These are phyloP conservation scores for Eucalyptus decipiens DNA, from an alignment of 345 rosid genomes.

Conservation along the genomic window DNA sequence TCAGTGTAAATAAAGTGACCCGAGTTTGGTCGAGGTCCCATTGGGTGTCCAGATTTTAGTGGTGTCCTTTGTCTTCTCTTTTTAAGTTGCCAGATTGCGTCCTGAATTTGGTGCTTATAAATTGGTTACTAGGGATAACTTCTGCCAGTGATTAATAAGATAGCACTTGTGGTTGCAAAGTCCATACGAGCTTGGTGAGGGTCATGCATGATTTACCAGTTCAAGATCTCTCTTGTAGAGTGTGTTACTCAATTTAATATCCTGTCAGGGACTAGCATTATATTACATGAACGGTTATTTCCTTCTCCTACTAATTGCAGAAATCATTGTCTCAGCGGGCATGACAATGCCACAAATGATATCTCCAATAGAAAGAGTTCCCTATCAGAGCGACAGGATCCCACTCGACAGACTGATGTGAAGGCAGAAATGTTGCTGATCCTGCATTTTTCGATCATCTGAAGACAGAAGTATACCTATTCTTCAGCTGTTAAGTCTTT, in stretches of 20 bases:
- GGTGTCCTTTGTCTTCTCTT: neutral
- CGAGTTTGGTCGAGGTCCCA: neutral
- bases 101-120: neutral
- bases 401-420: slow-evolving; percentile 40
- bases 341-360: slow-evolving; percentile 86
- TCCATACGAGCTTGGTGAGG: neutral
- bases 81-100: neutral
- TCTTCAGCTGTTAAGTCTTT: neutral
- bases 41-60: neutral
- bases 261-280: neutral
- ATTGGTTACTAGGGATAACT: neutral
- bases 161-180: neutral
- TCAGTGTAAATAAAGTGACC: neutral
- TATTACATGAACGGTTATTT: neutral
- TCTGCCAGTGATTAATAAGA: neutral
- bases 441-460: neutral
- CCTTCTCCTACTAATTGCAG: slow-evolving; percentile 14
- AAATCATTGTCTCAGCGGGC: slow-evolving; percentile 74
- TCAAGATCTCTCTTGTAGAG: neutral
- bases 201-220: neutral
- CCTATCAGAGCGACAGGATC: slow-evolving; percentile 33
- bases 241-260: neutral
- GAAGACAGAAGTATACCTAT: neutral
- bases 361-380: slow-evolving; percentile 38
- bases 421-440: neutral